Base-by-base conservation (phyloP, 106 monocot genomes). In the Triglochin maritima region DNA sequence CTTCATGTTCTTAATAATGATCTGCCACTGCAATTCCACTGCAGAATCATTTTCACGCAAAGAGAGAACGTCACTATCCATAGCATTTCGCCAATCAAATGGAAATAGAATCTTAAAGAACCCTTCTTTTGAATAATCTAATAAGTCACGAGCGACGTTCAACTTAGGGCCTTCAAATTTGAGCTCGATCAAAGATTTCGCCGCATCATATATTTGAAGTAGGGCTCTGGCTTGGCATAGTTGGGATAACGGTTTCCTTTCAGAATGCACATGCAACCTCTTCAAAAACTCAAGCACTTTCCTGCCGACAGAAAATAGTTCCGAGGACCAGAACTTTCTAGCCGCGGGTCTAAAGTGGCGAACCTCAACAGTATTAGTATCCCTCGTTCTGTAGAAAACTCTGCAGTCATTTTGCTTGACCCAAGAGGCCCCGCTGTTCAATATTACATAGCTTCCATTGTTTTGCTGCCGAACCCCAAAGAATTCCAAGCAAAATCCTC, bases 401-500 rank as follows among this genome's bases (percentile, higher is more conserved):
- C 8, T 52, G 64, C 44, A 54, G 9, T 12, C 66, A 16, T 3
- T 53, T 12, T 45, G 49, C 17, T 67, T 59, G 7, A 74, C 53
- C 85, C 85, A 86, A 4, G 57, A 13, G 4, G 79, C 70, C 15
- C 82, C 57, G 46, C 57, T 11, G 57, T 64, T 69, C 6, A 79
- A 44, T 13, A 86, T 13, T 12, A 67, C 4, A 68, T 65, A 86
- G 9, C 62, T 62, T 17, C n/a, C 3, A 48, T 29, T 14, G 17
- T 51, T 63, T 9, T 59, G 56, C 70, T 71, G 68, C 63, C 70
- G 56, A 14, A 74, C 62, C 3, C 86, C 82, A 47, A 86, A 73
- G 47, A 74, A 86, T 17, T 76, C 67, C 55, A 68, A 62, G 56
- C 73, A 79, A 41, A 86, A 82, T 13, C 60, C 74, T 55, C 64